Evolutionary conservation across 495 filamentous ascomycete species (phyloP).

Genomic region (Paragyromitra xinjiangensis): DNA sequence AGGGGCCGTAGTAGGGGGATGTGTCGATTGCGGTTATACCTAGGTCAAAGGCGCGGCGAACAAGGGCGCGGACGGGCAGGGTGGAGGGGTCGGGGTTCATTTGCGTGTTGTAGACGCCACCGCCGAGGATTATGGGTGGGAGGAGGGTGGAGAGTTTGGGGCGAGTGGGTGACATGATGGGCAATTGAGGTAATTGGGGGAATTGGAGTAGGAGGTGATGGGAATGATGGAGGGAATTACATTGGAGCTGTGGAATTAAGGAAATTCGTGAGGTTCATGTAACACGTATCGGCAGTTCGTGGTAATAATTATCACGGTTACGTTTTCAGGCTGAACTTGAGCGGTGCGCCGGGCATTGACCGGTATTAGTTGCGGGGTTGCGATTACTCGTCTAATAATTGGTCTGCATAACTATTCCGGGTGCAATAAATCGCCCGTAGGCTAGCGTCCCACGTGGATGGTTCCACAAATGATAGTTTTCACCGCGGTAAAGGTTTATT

Average conservation of each 20-base stretch:
- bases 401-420: not conserved
- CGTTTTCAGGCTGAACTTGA: slow-evolving; percentile 28
- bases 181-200: not conserved
- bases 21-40: slow-evolving; percentile 91
- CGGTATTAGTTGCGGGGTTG: not conserved
- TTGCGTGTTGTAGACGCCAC: slow-evolving; percentile 94
- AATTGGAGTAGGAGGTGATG: not conserved
- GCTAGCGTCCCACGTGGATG: not conserved
- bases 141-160: slow-evolving; percentile 62
- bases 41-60: slow-evolving; percentile 75
- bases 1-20: slow-evolving; percentile 95
- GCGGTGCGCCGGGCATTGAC: not conserved
- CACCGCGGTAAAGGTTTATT: not conserved
- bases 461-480: not conserved
- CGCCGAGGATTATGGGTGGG: slow-evolving; percentile 89
- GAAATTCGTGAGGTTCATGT: not conserved
- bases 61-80: slow-evolving; percentile 80
- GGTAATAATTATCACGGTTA: not conserved
- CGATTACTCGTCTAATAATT: not conserved
- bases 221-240: not conserved
- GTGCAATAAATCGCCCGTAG: not conserved
- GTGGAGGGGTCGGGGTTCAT: slow-evolving; percentile 82
- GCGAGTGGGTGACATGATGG: slow-evolving; percentile 21
- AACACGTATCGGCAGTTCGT: not conserved
- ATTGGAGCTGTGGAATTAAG: not conserved